Conservation (phyloP, 306 rosid species). For the Alnus rubra region DNA sequence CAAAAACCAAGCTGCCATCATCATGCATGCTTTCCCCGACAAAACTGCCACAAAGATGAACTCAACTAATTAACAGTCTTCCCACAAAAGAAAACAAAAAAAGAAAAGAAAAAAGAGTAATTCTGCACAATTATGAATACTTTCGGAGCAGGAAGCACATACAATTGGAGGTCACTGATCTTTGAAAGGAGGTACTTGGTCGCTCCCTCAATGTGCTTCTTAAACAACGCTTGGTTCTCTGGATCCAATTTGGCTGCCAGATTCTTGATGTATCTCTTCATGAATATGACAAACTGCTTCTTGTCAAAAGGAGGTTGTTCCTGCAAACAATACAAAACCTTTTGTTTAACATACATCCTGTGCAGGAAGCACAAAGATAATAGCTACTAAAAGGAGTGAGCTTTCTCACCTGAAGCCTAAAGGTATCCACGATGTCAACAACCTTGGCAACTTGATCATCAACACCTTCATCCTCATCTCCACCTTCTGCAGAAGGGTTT, state of each 20-base stretch:
- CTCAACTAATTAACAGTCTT: neutral
- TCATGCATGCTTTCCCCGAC: constrained; percentile 97
- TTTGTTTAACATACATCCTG: neutral
- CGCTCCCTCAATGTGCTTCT: constrained; percentile 74
- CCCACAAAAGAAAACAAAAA: neutral
- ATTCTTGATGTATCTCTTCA: constrained; percentile 67
- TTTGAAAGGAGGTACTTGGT: constrained; percentile 61
- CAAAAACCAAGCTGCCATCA: constrained; percentile 68
- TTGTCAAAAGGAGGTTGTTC: constrained; percentile 87
- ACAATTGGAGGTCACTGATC: constrained; percentile 79
- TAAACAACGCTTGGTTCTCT: constrained; percentile 55
- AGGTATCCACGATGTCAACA: constrained; percentile 69
- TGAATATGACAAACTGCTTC: constrained; percentile 61
- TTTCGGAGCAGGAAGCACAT: constrained; percentile 23
- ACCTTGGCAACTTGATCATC: constrained; percentile 76
- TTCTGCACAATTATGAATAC: too few species aligned
- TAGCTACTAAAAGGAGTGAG: neutral
- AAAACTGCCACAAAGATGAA: constrained; percentile 49
- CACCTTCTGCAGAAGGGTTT: constrained; percentile 94
- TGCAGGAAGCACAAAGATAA: neutral
- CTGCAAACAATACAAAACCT: constrained; percentile 29
- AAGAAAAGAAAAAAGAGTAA: neutral
- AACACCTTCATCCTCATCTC: constrained; percentile 68
- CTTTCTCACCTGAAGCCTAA: constrained; percentile 62
- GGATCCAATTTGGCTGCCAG: constrained; percentile 55